A percentile compares a stretch with the other conserved stretches of the same genome.
phyloP scores from a whole-genome alignment of 2,329 filamentous ascomycete genomes.

The Fusarium falciforme region DNA sequence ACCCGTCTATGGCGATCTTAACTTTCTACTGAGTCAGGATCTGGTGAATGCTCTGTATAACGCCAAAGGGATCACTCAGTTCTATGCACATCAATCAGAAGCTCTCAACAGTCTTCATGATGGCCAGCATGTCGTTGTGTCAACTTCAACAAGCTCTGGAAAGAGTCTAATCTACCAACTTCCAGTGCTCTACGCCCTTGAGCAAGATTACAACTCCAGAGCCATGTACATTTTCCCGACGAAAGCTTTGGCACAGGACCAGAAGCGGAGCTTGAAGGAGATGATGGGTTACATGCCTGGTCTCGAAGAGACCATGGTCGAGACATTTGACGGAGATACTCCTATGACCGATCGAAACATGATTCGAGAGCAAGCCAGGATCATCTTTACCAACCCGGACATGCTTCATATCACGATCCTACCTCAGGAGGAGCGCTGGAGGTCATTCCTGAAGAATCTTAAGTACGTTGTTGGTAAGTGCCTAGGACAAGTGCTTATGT shows the following conservation, averaged over 20 bases:
- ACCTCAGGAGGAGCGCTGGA: conserved; percentile 91
- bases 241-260: conserved; percentile 95
- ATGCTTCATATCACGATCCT: conserved; percentile 97
- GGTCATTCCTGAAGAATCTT: conserved; percentile 87
- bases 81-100: conserved; percentile 93
- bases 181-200: conserved; percentile 87
- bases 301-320: conserved; percentile 80
- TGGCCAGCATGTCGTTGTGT: conserved; percentile 88
- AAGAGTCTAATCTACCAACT: conserved; percentile 99
- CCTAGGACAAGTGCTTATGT: neutral
- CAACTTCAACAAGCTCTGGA: conserved; percentile 94
- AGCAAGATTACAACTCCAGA: conserved; percentile 78
- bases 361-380: conserved; percentile 88
- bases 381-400: conserved; percentile 98
- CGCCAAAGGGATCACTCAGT: conserved; percentile 82
- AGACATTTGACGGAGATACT: conserved; percentile 97
- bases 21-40: conserved; percentile 88
- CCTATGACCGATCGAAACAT: conserved; percentile 80
- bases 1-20: conserved; percentile 83
- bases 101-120: conserved; percentile 89
- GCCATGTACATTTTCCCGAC: conserved; percentile 99
- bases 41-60: conserved; percentile 98
- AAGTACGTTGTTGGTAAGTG: conserved; percentile 81
- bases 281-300: conserved; percentile 84
- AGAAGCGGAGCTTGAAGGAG: conserved; percentile 87